Evolutionary conservation across 2,329 filamentous ascomycete genomes (phyloP).

Genomic region (Diaporthe eres): DNA sequence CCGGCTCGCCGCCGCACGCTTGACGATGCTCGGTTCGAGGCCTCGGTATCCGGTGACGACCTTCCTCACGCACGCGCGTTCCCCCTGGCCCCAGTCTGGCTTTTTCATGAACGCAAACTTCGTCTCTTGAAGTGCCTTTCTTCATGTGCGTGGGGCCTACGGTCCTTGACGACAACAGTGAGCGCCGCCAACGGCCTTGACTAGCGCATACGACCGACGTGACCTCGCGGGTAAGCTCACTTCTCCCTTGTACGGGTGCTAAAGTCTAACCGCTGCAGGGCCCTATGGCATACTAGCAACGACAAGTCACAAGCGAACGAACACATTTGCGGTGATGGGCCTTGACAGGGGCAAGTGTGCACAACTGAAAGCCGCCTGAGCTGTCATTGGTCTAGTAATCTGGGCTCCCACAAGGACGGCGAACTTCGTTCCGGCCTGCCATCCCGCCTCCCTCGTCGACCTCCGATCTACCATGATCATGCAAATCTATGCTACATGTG

Average conservation of each 20-base stretch:
- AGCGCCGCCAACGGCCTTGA: not conserved
- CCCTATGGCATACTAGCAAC: not conserved
- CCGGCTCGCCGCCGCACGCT: not conserved
- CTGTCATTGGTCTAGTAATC: conserved; percentile 30
- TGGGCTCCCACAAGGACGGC: conserved; percentile 7
- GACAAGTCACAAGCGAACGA: not conserved
- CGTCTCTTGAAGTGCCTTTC: not conserved
- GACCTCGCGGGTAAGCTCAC: conserved; percentile 26
- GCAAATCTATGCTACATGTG: conserved; percentile 26
- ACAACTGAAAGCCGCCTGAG: conserved; percentile 10
- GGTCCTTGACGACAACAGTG: not conserved
- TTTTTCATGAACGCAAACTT: not conserved
- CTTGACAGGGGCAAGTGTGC: not conserved
- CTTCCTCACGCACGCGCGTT: not conserved
- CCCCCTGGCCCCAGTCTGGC: not conserved
- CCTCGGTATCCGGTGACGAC: conserved; percentile 18
- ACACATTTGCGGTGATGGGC: not conserved
- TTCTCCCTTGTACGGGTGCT: not conserved
- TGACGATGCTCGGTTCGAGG: not conserved
- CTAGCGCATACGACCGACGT: not conserved
- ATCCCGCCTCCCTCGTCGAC: not conserved
- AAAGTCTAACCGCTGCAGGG: conserved; percentile 25
- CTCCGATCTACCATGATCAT: conserved; percentile 23
- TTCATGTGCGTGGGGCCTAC: not conserved
- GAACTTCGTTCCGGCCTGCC: conserved; percentile 8